These are phyloP conservation scores for Pseudoturritis turrita DNA, from an alignment of 345 rosid species.

Conservation along the genomic window DNA sequence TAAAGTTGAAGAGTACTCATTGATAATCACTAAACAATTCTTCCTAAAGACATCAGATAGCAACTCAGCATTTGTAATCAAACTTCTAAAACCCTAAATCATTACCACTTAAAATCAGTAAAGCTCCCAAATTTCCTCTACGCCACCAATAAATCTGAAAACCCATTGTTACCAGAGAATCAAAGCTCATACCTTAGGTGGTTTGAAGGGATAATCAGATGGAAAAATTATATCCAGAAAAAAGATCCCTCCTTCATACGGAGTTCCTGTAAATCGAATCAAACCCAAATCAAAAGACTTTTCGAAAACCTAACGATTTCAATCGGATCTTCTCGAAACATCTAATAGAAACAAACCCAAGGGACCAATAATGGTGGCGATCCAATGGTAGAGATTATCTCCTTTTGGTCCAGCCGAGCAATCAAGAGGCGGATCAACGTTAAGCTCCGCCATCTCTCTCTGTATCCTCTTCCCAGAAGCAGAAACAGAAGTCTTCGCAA, in stretches of 20 bases:
- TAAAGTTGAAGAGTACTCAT: background rate
- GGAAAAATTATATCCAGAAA: constrained; percentile 79
- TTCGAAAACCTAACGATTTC: background rate
- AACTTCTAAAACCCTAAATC: background rate
- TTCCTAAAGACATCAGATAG: background rate
- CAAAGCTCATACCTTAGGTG: constrained; percentile 61
- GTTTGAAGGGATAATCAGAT: constrained; percentile 80
- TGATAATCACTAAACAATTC: background rate
- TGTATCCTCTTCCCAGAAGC: constrained; percentile 92
- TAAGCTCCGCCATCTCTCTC: constrained; percentile 80
- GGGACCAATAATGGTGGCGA: constrained; percentile 83
- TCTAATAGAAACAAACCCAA: constrained; percentile 35
- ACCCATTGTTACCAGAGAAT: background rate
- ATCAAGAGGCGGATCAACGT: constrained; percentile 65
- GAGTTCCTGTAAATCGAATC: constrained; percentile 52
- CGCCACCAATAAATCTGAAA: background rate
- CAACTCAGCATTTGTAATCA: background rate
- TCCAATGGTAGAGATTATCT: constrained; percentile 91
- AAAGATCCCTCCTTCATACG: constrained; percentile 84
- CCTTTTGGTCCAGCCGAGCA: constrained; percentile 94
- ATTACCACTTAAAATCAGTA: background rate
- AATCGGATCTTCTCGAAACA: constrained; percentile 3
- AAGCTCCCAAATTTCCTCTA: background rate
- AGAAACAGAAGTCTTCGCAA: constrained; percentile 71
- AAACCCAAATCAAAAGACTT: background rate